Evolutionary conservation across 805 yeast genomes (phyloP).

Genomic region (Dipodascus albidus): DNA sequence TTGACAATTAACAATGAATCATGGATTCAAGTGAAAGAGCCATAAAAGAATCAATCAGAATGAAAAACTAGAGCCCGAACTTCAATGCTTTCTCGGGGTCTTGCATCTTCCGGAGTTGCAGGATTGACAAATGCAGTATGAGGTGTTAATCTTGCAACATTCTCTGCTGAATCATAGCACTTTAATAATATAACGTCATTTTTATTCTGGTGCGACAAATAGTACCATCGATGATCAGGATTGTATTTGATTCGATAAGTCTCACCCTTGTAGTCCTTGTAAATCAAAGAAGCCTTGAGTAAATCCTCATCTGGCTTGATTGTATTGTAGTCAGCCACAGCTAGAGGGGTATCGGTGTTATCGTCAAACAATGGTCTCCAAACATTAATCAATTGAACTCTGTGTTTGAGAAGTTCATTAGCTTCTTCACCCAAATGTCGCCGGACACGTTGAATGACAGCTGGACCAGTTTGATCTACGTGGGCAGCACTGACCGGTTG

Average conservation of each 20-base stretch:
- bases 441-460: slow-evolving; percentile 14
- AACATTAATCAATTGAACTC: slow-evolving; percentile 18
- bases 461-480: slow-evolving; percentile 17
- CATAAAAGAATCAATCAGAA: neutral
- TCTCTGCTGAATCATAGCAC: slow-evolving; percentile 15
- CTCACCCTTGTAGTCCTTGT: slow-evolving; percentile 15
- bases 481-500: slow-evolving; percentile 15
- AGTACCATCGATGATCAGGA: slow-evolving; percentile 14
- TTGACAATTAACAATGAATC: too few relatives aligned
- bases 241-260: slow-evolving; percentile 14
- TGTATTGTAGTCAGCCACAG: slow-evolving; percentile 14
- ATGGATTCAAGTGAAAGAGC: too few relatives aligned
- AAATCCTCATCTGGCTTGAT: slow-evolving; percentile 9
- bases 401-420: slow-evolving; percentile 10
- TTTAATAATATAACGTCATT: slow-evolving; percentile 14
- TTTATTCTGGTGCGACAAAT: slow-evolving; percentile 11
- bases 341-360: slow-evolving; percentile 15
- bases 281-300: slow-evolving; percentile 14
- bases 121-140: slow-evolving; percentile 18
- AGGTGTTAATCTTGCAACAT: slow-evolving; percentile 16
- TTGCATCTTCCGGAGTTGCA: slow-evolving; percentile 12
- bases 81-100: slow-evolving; percentile 17
- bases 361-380: slow-evolving; percentile 16
- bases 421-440: slow-evolving; percentile 14
- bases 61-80: slow-evolving; percentile 15